Base-by-base conservation (phyloP, 495 filamentous ascomycete genomes). In the Podospora bellae-mahoneyi region DNA sequence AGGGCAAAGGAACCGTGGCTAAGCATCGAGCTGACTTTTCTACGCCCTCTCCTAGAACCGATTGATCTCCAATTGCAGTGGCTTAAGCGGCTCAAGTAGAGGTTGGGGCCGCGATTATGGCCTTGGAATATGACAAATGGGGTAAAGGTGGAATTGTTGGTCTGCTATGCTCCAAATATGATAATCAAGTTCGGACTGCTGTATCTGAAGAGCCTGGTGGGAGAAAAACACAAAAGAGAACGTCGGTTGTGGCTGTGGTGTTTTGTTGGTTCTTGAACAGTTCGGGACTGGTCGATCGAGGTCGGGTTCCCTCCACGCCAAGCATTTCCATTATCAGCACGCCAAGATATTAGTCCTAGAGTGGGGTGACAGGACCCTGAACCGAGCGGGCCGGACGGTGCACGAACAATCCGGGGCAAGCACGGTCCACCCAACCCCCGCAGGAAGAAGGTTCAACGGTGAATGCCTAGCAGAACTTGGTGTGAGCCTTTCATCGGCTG, bases 241-340 rank as follows among this genome's bases (percentile, higher is more conserved):
- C 2, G n/a, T 20, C 26, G 9, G 32, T 1, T 20, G 61, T 18
- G 61, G 61, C 61, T 63, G 61, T 23, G 61, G 16, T 63, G 32
- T 63, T 39, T 44, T 34, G 61, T 63, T 63, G 61, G 61, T 48
- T 32, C 30, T 44, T 53, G 32, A 16, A 39, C 3, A 18, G 30
- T 28, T 32, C 28, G 27, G 23, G 20, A 32, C 59, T 28, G 59
- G 56, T 20, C 59, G 2, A n/a, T 61, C 26, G 56, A 27, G 59
- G 66, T 39, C 16, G 44, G 69, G 69, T 59, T 68, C 58, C 69
- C 69, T 71, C 69, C 39, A 68, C 66, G 69, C 69, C 66, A 53
- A 62, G 61, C 62, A 15, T 58, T 58, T 16, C 39, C 39, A 10
- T 48, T 1, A 48, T 48, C 39, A 48, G 39, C 39, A 48, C 26